These are phyloP conservation scores for Diaporthe destruens DNA, from an alignment of 2,329 filamentous ascomycete species.

Conservation along the genomic window DNA sequence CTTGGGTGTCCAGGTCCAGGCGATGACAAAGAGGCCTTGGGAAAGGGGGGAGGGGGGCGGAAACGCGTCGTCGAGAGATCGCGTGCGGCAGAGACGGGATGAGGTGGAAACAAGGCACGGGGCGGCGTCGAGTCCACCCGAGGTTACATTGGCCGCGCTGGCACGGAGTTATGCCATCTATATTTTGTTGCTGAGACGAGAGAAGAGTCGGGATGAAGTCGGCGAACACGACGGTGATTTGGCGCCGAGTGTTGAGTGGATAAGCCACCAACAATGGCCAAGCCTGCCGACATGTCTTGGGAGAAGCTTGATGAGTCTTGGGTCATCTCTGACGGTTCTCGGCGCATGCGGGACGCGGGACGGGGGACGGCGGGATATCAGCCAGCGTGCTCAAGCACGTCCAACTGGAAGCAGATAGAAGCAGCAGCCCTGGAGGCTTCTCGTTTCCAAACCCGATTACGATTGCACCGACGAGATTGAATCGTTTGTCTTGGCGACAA, in stretches of 20 bases:
- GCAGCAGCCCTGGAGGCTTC: background rate
- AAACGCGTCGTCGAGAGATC: constrained; percentile 15
- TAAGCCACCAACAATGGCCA: constrained; percentile 9
- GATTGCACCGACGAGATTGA: constrained; percentile 24
- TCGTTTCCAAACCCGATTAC: constrained; percentile 19
- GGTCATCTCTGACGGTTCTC: background rate
- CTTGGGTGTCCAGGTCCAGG: constrained; percentile 1
- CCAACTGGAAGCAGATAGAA: background rate
- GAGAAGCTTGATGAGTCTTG: constrained; percentile 13
- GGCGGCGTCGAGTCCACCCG: constrained; percentile 23
- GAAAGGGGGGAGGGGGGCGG: background rate
- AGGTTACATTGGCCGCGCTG: constrained; percentile 5
- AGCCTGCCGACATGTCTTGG: constrained; percentile 23
- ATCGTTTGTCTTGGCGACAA: constrained; percentile 15
- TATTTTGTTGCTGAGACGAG: constrained; percentile 31
- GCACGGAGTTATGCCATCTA: constrained; percentile 30
- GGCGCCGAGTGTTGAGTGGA: too few species aligned
- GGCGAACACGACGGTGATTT: background rate
- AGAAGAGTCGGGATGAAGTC: constrained; percentile 14
- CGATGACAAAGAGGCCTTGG: constrained; percentile 14
- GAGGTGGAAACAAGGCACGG: constrained; percentile 24
- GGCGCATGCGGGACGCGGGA: background rate
- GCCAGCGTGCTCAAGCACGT: constrained; percentile 4
- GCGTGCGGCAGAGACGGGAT: background rate
- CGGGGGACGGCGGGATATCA: background rate